A percentile compares a stretch with the other conserved stretches of the same genome.
These are phyloP conservation scores for Asterionellopsis glacialis DNA, from an alignment of 108 stramenopile genomes.

Conservation along the genomic window DNA sequence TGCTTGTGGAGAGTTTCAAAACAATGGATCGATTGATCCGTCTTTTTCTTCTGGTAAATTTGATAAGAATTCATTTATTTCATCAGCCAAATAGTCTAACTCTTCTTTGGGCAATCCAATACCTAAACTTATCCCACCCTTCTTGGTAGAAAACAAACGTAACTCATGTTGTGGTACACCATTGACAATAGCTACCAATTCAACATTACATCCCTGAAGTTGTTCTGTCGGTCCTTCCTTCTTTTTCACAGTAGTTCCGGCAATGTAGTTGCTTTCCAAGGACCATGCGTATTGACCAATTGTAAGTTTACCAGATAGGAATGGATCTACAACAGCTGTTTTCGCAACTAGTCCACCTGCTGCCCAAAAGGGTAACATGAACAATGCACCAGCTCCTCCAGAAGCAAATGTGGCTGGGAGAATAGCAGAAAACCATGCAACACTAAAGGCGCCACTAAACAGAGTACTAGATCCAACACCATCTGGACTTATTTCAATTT, in stretches of 20 bases:
- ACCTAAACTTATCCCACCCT: not conserved
- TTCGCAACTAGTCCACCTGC: conserved; percentile 36
- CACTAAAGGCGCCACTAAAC: conserved; percentile 21
- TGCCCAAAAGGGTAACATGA: conserved; percentile 40
- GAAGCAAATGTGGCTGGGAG: conserved; percentile 26
- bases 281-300: conserved; percentile 38
- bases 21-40: too few relatives aligned
- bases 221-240: conserved; percentile 6
- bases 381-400: conserved; percentile 9
- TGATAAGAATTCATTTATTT: not conserved
- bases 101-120: not conserved
- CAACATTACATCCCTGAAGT: not conserved
- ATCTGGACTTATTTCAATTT: conserved; percentile 19
- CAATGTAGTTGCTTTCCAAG: conserved; percentile 9
- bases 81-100: not conserved
- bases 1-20: too few relatives aligned
- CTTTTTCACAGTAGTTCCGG: not conserved
- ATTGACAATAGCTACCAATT: not conserved
- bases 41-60: not conserved
- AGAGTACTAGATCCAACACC: conserved; percentile 15
- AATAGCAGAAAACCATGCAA: conserved; percentile 32
- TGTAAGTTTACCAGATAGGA: conserved; percentile 8
- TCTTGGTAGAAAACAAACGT: not conserved
- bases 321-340: conserved; percentile 26
- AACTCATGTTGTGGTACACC: not conserved